phyloP scores from a whole-genome alignment of 2,329 filamentous ascomycete genomes.

The Colletotrichum plurivorum region DNA sequence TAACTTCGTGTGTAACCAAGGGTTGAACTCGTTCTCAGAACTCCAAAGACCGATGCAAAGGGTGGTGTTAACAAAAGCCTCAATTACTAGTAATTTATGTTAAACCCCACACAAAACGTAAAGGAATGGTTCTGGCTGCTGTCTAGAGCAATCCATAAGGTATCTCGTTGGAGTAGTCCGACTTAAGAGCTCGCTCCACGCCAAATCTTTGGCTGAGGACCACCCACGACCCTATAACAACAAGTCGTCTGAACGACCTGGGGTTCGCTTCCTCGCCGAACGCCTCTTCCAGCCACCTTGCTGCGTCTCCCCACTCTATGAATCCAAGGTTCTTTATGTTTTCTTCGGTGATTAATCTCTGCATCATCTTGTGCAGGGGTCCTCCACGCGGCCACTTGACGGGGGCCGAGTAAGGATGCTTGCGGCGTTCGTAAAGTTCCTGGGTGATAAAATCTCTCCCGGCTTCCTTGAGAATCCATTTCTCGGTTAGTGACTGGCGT shows the following conservation, averaged over 20 bases:
- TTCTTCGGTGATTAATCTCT: constrained; percentile 50
- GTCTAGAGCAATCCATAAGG: not conserved
- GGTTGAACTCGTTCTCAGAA: too few species aligned
- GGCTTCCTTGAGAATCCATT: constrained; percentile 65
- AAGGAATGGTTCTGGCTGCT: not conserved
- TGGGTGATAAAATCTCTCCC: constrained; percentile 54
- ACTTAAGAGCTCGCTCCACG: constrained; percentile 13
- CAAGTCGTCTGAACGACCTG: constrained; percentile 21
- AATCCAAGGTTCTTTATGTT: constrained; percentile 57
- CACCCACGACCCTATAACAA: constrained; percentile 26
- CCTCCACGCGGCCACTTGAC: constrained; percentile 57
- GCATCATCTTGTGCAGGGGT: constrained; percentile 55
- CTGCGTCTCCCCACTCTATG: constrained; percentile 53
- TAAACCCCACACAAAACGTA: not conserved
- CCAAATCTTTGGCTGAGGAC: constrained; percentile 33
- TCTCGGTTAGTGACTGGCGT: constrained; percentile 54
- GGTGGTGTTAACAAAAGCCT: too few species aligned
- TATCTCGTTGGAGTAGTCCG: not conserved
- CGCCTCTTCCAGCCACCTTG: constrained; percentile 48
- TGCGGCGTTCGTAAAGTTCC: constrained; percentile 64
- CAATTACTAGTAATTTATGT: not conserved
- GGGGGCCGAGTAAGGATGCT: constrained; percentile 64
- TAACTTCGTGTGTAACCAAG: too few species aligned
- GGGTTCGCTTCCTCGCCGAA: constrained; percentile 54
- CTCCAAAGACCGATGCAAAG: too few species aligned